Percentiles rank a stretch among this genome's conserved stretches.
Evolutionary conservation across 805 yeast species (phyloP).

Genomic region (Teunomyces funiuensis): DNA sequence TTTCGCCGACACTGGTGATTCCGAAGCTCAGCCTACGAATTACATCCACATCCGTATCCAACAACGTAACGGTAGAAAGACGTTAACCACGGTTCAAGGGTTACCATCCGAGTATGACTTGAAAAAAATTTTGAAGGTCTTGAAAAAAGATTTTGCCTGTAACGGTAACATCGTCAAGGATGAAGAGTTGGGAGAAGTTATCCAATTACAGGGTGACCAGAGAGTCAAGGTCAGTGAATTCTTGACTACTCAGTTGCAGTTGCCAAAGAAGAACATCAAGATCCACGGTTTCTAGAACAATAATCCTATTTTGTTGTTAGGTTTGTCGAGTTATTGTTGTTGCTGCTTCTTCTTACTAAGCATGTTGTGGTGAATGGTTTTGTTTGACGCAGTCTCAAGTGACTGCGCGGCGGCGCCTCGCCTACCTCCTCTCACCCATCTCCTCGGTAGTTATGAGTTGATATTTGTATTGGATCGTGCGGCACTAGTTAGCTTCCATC

Average conservation of each 20-base stretch:
- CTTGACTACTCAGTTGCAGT: slow-evolving; percentile 77
- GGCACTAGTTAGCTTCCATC: not conserved
- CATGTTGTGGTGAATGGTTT: no score
- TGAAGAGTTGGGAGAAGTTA: slow-evolving; percentile 93
- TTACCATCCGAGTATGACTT: slow-evolving; percentile 92
- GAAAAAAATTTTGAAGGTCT: slow-evolving; percentile 87
- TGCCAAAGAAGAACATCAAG: slow-evolving; percentile 95
- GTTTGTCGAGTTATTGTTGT: no score
- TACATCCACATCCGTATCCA: slow-evolving; percentile 98
- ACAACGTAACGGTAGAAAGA: slow-evolving; percentile 99
- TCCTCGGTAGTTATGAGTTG: not conserved
- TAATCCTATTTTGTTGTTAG: not conserved
- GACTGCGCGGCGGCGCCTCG: no score
- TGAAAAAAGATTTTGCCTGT: slow-evolving; percentile 98
- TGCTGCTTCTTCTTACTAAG: no score
- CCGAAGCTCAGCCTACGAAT: slow-evolving; percentile 93
- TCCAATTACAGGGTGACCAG: slow-evolving; percentile 98
- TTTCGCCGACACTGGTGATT: slow-evolving; percentile 99
- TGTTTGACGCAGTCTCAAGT: no score
- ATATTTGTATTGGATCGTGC: not conserved
- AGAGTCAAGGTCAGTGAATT: slow-evolving; percentile 95
- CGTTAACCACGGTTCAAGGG: slow-evolving; percentile 97
- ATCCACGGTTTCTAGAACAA: slow-evolving; percentile 86
- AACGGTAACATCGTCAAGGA: slow-evolving; percentile 98
- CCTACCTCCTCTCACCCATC: no score